These are phyloP conservation scores for Agapanthus africanus DNA, from an alignment of 106 monocot species.

Conservation along the genomic window DNA sequence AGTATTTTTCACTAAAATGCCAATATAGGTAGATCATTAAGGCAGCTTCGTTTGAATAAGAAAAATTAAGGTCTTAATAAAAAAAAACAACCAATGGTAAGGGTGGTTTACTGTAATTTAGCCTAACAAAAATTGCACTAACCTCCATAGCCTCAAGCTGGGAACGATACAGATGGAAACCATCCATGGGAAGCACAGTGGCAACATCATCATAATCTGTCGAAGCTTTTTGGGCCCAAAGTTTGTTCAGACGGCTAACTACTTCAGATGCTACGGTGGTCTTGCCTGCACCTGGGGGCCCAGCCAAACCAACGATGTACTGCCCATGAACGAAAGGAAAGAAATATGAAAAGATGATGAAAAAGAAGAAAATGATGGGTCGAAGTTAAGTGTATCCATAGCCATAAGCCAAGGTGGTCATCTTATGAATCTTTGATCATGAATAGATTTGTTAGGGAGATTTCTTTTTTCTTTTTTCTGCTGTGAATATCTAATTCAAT, in stretches of 20 bases:
- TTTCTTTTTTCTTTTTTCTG: too few relatives aligned
- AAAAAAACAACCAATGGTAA: too few relatives aligned
- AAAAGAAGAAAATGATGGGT: background rate
- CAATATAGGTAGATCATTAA: too few relatives aligned
- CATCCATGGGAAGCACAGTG: conserved; percentile 89
- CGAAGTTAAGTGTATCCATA: background rate
- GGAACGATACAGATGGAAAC: conserved; percentile 91
- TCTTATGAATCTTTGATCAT: too few relatives aligned
- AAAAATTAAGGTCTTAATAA: too few relatives aligned
- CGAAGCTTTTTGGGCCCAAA: conserved; percentile 21
- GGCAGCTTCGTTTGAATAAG: too few relatives aligned
- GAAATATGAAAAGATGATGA: background rate
- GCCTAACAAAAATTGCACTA: conserved; percentile 6
- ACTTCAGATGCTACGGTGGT: conserved; percentile 72
- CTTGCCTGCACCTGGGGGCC: conserved; percentile 85
- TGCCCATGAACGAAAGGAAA: background rate
- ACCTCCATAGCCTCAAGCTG: conserved; percentile 94
- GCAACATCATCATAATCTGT: conserved; percentile 37
- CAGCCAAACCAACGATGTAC: conserved; percentile 71
- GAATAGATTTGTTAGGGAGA: too few relatives aligned
- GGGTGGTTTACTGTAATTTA: too few relatives aligned
- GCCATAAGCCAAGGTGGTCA: background rate
- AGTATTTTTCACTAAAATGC: too few relatives aligned
- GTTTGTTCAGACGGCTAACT: conserved; percentile 50
- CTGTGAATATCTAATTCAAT: too few relatives aligned